Evolutionary conservation across 805 yeast species (phyloP).

Genomic region (Jamesozyma jinghongensis): DNA sequence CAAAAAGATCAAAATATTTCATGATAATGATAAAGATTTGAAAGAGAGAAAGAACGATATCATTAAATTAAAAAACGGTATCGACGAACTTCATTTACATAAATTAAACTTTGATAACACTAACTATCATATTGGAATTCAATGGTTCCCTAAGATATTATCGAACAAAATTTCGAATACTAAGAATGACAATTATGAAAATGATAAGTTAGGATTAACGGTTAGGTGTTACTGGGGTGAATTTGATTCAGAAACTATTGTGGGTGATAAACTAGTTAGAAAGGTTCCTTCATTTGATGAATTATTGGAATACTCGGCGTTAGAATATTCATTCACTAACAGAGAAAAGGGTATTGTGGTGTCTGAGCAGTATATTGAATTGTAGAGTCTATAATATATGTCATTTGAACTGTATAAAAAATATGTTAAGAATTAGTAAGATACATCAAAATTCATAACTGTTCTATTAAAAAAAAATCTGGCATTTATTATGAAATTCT

Average conservation of each 20-base stretch:
- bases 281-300: slow-evolving; percentile 68
- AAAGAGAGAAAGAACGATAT: slow-evolving; percentile 20
- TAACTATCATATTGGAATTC: slow-evolving; percentile 51
- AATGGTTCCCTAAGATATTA: slow-evolving; percentile 58
- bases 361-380: slow-evolving; percentile 40
- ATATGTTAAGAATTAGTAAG: neutral
- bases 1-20: slow-evolving; percentile 46
- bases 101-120: slow-evolving; percentile 51
- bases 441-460: no score
- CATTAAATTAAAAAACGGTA: slow-evolving; percentile 52
- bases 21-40: slow-evolving; percentile 29
- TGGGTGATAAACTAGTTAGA: slow-evolving; percentile 32
- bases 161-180: slow-evolving; percentile 20
- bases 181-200: slow-evolving; percentile 32
- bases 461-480: neutral
- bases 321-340: slow-evolving; percentile 56
- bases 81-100: slow-evolving; percentile 54
- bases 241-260: slow-evolving; percentile 37
- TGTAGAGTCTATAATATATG: slow-evolving; percentile 23
- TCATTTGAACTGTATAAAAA: neutral
- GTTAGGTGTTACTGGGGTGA: slow-evolving; percentile 78
- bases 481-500: neutral
- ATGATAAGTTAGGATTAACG: slow-evolving; percentile 41
- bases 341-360: slow-evolving; percentile 59
- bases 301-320: slow-evolving; percentile 56